A percentile compares a stretch with the other conserved stretches of the same genome.
These are phyloP conservation scores for Cetradonia linearis DNA, from an alignment of 495 filamentous ascomycete genomes.

Conservation along the genomic window DNA sequence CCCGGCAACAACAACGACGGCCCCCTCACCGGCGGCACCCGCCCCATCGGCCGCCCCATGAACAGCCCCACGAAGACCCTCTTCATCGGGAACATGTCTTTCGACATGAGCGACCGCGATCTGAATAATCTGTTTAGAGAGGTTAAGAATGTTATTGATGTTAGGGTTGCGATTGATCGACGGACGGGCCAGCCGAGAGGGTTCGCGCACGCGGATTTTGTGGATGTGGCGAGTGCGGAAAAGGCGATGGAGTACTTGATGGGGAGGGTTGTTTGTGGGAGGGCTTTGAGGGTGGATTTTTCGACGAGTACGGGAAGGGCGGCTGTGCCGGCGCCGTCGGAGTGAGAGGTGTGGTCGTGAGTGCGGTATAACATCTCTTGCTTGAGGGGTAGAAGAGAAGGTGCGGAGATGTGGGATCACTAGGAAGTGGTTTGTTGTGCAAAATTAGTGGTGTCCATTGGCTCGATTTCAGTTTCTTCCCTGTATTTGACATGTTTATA, in stretches of 20 bases:
- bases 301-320: slow-evolving; percentile 24
- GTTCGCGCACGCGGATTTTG: slow-evolving; percentile 85
- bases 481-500: slow-evolving; percentile 10
- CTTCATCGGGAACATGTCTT: slow-evolving; percentile 84
- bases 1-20: neutral
- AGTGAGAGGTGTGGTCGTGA: neutral
- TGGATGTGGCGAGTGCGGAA: slow-evolving; percentile 50
- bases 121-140: slow-evolving; percentile 70
- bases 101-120: slow-evolving; percentile 80
- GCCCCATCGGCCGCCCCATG: neutral
- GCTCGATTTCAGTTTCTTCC: neutral
- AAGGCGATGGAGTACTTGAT: slow-evolving; percentile 46
- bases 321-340: neutral
- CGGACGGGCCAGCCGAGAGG: slow-evolving; percentile 78
- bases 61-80: slow-evolving; percentile 53
- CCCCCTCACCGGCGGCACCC: neutral
- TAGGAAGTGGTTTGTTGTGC: slow-evolving; percentile 1
- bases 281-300: slow-evolving; percentile 58
- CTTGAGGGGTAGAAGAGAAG: neutral
- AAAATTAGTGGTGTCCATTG: neutral
- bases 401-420: neutral
- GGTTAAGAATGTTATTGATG: slow-evolving; percentile 61
- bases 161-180: slow-evolving; percentile 83
- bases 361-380: neutral
- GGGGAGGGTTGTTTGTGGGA: slow-evolving; percentile 52